A percentile compares a stretch with the other conserved stretches of the same genome.
Evolutionary conservation across 805 yeast species (phyloP).

Genomic region (Torulaspora microellipsoides): DNA sequence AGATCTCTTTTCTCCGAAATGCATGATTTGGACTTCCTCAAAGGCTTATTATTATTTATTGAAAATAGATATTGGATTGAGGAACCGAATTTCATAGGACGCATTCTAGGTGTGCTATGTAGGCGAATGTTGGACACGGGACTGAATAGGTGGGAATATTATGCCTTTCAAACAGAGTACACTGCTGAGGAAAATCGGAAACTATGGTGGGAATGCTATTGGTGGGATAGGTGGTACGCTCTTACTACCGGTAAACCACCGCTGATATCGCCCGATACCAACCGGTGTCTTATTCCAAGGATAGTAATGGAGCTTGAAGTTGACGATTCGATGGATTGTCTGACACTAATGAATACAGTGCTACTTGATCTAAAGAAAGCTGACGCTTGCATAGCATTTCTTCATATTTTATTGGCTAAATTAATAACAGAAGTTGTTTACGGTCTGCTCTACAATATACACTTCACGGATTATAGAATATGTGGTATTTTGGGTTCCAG

Average conservation of each 20-base stretch:
- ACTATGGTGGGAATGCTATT: conserved; percentile 18
- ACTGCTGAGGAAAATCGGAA: conserved; percentile 12
- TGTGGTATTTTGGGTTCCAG: not conserved
- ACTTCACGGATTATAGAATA: conserved; percentile 11
- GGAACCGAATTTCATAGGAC: conserved; percentile 4
- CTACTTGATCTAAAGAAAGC: conserved; percentile 1
- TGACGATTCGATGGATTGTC: conserved; percentile 13
- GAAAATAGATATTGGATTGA: conserved; percentile 2
- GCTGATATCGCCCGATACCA: conserved; percentile 3
- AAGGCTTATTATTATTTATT: not conserved
- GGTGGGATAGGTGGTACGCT: conserved; percentile 22
- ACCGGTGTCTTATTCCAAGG: conserved; percentile 15
- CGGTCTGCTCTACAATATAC: conserved; percentile 6
- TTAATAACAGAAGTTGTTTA: conserved; percentile 2
- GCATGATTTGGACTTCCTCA: not conserved
- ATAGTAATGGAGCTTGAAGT: conserved; percentile 12
- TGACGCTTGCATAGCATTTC: not conserved
- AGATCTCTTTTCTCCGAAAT: conserved; percentile 6
- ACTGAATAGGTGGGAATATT: conserved; percentile 19
- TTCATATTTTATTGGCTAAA: conserved; percentile 10
- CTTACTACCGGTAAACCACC: conserved; percentile 13
- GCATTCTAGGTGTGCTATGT: conserved; percentile 1
- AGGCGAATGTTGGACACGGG: conserved; percentile 7
- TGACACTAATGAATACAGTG: conserved; percentile 2
- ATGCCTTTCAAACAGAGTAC: conserved; percentile 8